Evolutionary conservation across 2,329 filamentous ascomycete genomes (phyloP).

Genomic region (Trichoderma polysporum): DNA sequence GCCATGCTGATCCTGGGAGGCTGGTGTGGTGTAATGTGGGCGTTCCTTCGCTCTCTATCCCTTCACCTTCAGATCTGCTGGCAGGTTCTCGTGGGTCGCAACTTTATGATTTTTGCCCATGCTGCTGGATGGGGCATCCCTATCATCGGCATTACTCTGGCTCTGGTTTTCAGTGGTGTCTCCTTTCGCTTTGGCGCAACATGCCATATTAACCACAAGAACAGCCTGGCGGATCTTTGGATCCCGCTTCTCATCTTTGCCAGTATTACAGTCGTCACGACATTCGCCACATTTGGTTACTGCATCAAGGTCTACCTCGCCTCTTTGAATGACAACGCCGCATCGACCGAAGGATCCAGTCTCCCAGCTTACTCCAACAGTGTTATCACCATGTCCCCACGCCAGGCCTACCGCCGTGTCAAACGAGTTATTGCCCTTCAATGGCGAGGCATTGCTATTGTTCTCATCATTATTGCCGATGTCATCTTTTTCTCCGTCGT

Average conservation of each 20-base stretch:
- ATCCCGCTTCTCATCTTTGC: slow-evolving; percentile 81
- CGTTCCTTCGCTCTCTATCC: slow-evolving; percentile 84
- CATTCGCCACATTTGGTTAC: slow-evolving; percentile 84
- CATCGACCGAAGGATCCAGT: slow-evolving; percentile 68
- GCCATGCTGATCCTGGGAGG: slow-evolving; percentile 83
- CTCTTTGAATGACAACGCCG: slow-evolving; percentile 71
- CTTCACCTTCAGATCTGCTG: slow-evolving; percentile 98
- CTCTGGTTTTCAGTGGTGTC: slow-evolving; percentile 82
- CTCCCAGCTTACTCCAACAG: slow-evolving; percentile 72
- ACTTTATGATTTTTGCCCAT: slow-evolving; percentile 86
- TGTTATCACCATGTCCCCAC: slow-evolving; percentile 72
- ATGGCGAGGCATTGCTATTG: slow-evolving; percentile 89
- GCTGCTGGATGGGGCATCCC: slow-evolving; percentile 82
- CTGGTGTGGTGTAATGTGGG: slow-evolving; percentile 82
- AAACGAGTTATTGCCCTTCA: slow-evolving; percentile 85
- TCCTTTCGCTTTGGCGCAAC: slow-evolving; percentile 90
- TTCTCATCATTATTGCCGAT: slow-evolving; percentile 84
- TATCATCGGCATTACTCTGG: slow-evolving; percentile 69
- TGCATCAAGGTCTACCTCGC: slow-evolving; percentile 93
- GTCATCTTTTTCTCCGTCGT: slow-evolving; percentile 92
- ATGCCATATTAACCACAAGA: slow-evolving; percentile 90
- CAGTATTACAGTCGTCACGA: slow-evolving; percentile 72
- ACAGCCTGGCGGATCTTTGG: slow-evolving; percentile 86
- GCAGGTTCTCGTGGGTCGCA: slow-evolving; percentile 84
- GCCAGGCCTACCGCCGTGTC: slow-evolving; percentile 84